These are phyloP conservation scores for Lotmaria passim DNA, from an alignment of 208 protist genomes.

Conservation along the genomic window DNA sequence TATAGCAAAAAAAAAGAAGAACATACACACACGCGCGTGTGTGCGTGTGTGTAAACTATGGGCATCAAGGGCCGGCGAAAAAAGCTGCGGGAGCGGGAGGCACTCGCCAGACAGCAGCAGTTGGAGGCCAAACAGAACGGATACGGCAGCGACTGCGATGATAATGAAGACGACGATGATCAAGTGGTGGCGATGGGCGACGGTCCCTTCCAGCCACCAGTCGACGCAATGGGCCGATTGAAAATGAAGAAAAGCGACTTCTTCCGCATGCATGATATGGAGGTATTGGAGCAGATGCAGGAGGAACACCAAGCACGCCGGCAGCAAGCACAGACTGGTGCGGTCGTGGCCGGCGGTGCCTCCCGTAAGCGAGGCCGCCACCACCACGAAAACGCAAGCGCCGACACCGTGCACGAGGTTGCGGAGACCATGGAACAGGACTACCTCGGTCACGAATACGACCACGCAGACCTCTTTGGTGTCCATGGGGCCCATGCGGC, in stretches of 20 bases:
- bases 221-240: slow-evolving; percentile 52
- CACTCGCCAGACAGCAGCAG: slow-evolving; percentile 24
- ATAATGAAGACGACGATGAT: slow-evolving; percentile 21
- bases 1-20: background rate
- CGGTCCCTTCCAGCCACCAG: slow-evolving; percentile 54
- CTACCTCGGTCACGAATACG: slow-evolving; percentile 49
- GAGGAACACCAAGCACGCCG: slow-evolving; percentile 76
- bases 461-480: slow-evolving; percentile 24
- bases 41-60: slow-evolving; percentile 38
- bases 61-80: slow-evolving; percentile 85
- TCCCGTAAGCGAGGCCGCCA: slow-evolving; percentile 25
- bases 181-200: slow-evolving; percentile 37
- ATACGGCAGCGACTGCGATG: slow-evolving; percentile 9
- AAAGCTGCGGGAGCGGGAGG: slow-evolving; percentile 67
- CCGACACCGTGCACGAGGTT: slow-evolving; percentile 25
- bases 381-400: background rate
- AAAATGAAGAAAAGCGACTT: slow-evolving; percentile 88
- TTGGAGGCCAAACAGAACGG: slow-evolving; percentile 15
- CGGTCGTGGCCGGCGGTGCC: slow-evolving; percentile 15
- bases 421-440: slow-evolving; percentile 42
- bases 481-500: background rate
- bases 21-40: background rate
- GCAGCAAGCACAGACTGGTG: slow-evolving; percentile 20
- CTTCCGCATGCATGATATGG: slow-evolving; percentile 82
- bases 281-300: slow-evolving; percentile 77